Evolutionary conservation across 306 rosid genomes (phyloP).

Genomic region (apple (Malus domestica)): DNA sequence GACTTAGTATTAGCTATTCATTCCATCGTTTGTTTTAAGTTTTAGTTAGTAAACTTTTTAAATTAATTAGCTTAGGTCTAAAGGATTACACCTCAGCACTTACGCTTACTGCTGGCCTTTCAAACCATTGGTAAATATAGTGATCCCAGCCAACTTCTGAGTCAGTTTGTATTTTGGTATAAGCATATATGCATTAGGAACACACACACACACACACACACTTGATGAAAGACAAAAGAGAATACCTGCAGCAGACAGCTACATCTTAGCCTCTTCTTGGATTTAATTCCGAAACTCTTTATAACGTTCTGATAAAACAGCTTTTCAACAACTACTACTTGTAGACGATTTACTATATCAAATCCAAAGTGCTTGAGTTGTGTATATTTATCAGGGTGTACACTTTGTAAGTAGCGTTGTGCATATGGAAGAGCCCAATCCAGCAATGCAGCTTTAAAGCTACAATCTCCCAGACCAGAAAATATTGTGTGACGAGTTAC

Average conservation of each 20-base stretch:
- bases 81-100: not conserved
- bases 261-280: constrained; percentile 51
- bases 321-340: constrained; percentile 64
- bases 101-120: not conserved
- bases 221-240: not conserved
- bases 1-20: not conserved
- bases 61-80: not conserved
- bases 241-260: constrained; percentile 76
- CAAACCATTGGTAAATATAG: not conserved
- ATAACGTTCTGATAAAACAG: constrained; percentile 69
- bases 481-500: constrained; percentile 80
- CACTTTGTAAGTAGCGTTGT: constrained; percentile 67
- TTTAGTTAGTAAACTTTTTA: not conserved
- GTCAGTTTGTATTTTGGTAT: not conserved
- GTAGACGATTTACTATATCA: constrained; percentile 37
- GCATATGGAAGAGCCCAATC: constrained; percentile 82
- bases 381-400: constrained; percentile 50
- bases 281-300: constrained; percentile 37
- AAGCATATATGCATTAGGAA: not conserved
- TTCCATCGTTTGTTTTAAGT: not conserved
- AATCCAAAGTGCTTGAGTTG: constrained; percentile 66
- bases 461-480: constrained; percentile 53
- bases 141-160: not conserved
- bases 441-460: constrained; percentile 49
- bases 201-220: not conserved